phyloP scores from a whole-genome alignment of 2,329 filamentous ascomycete genomes.

The Epichloe typhina region DNA sequence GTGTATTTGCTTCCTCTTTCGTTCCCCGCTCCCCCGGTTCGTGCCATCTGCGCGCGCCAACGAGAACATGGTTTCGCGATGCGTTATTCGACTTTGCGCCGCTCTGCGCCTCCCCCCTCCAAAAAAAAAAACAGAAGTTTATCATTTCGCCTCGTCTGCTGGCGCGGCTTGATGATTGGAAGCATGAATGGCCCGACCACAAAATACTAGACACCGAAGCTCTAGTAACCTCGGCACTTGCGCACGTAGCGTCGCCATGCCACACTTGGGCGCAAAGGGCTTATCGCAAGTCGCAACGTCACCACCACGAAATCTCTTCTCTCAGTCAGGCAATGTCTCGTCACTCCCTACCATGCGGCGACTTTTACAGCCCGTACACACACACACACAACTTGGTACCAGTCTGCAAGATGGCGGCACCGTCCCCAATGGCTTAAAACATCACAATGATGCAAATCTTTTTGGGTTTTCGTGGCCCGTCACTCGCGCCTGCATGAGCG shows the following conservation, averaged over 20 bases:
- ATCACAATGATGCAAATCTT: no score
- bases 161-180: neutral
- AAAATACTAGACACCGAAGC: neutral
- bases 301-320: neutral
- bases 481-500: no score
- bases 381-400: no score
- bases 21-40: neutral
- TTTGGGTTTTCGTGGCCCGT: no score
- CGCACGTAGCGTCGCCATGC: neutral
- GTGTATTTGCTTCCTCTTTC: neutral
- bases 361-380: neutral
- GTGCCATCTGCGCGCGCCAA: neutral
- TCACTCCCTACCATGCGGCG: neutral
- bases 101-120: neutral
- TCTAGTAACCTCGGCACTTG: neutral
- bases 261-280: neutral
- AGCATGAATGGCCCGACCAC: neutral
- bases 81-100: conserved; percentile 1
- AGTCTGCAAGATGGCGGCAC: no score
- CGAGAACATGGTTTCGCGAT: conserved; percentile 3
- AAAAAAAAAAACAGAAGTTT: neutral
- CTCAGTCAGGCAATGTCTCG: neutral
- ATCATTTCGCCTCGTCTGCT: no score
- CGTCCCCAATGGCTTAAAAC: no score
- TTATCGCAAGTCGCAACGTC: neutral